phyloP scores from a whole-genome alignment of 2,329 filamentous ascomycete species.

The Monosporascus sp. region DNA sequence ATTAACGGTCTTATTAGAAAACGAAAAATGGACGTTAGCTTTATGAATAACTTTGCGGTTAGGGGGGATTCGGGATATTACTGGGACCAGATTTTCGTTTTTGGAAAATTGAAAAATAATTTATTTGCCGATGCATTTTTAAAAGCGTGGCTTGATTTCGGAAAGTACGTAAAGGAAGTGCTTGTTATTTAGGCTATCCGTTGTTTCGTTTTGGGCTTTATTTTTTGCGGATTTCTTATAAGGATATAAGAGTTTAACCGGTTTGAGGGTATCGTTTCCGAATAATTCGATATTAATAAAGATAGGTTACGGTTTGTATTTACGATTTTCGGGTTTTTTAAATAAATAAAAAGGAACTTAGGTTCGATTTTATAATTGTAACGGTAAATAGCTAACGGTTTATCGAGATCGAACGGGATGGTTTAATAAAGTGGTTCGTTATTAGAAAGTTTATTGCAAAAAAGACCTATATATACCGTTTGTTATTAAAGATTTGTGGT shows the following conservation, averaged over 20 bases:
- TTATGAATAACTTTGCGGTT: too few species aligned
- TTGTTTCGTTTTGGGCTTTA: conserved; percentile 43
- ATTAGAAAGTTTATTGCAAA: too few species aligned
- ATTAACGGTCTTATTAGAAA: too few species aligned
- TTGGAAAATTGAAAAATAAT: conserved; percentile 39
- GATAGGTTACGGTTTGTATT: conserved; percentile 34
- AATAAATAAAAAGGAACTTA: too few species aligned
- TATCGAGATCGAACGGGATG: too few species aligned
- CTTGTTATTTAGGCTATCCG: conserved; percentile 35
- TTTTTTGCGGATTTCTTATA: conserved; percentile 39
- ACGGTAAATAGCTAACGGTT: too few species aligned
- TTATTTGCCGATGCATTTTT: conserved; percentile 26
- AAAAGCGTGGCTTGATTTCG: conserved; percentile 35
- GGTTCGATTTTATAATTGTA: too few species aligned
- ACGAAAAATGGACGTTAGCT: too few species aligned
- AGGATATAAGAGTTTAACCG: conserved; percentile 39
- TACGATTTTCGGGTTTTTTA: conserved; percentile 34
- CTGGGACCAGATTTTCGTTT: conserved; percentile 34
- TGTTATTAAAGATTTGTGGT: too few species aligned
- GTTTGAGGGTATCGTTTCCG: conserved; percentile 38
- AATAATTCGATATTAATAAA: conserved; percentile 40
- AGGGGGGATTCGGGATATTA: conserved; percentile 11
- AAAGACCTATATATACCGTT: too few species aligned
- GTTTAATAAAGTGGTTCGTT: too few species aligned
- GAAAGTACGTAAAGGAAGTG: conserved; percentile 39